Base-by-base conservation (phyloP, 2,329 filamentous ascomycete species). In the Hypomyces perniciosus region DNA sequence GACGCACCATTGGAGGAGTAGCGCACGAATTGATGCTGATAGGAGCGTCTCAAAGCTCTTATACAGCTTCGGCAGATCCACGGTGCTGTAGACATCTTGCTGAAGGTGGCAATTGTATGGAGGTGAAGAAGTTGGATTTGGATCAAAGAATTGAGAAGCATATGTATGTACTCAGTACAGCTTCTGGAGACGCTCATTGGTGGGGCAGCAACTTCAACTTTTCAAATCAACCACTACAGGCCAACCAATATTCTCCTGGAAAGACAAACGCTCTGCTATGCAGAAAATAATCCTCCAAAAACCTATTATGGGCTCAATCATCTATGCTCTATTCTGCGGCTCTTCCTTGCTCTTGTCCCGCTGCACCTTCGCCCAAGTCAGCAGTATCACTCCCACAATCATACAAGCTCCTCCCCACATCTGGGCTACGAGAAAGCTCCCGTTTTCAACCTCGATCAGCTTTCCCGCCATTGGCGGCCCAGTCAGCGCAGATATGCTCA, bases 381-480 rank as follows among this genome's bases (percentile, higher is more conserved):
- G 58, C 26, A 78, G 66, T 0, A 54, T 54, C 34, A 64, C 66
- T 0, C 77, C 77, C 1, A 78, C 39, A 5, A 78, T 34, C 58
- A 80, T 51, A 26, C 65, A 68, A 0, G 60, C 57, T 1, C 76
- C 78, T 8, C 75, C 74, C 61, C 78, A 81, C 2, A 66, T 64
- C 64, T 81, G 78, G 1, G 77, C 76, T 1, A 72, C 78, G 6
- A 68, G 53, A 53, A 80, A 81, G 5, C 56, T 60, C 0, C 78
- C 77, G 0, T 61, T 68, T 6, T 60, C 60, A 0, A 66, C 66
- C 2, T 70, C 65, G 35, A 81, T 74, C 46, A 81, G 65, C 4
- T 73, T 74, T 0, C 79, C 78, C 0, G 74, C 76, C 38, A 81
- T 70, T 0, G 78, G 78, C n/a, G 77, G 74, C 0, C 78, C 79